Evolutionary conservation across 2,329 filamentous ascomycete species (phyloP).

Genomic region (Tolypocladium ophioglossoides): DNA sequence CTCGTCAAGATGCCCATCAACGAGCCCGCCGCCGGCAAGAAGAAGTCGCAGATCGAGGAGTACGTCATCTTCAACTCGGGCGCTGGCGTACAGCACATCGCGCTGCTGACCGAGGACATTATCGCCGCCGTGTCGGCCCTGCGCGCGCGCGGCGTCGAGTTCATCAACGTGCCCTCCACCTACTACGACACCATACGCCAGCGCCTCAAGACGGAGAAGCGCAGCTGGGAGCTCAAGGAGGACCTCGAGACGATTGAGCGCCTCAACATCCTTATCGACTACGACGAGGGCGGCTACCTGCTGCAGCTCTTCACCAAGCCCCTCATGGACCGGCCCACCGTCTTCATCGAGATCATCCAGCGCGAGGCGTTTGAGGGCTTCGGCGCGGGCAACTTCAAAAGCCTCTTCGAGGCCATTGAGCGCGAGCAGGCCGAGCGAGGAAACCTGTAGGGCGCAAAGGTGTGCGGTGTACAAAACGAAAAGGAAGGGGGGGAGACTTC

Average conservation of each 20-base stretch:
- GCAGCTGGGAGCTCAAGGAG: slow-evolving; percentile 59
- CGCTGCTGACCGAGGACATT: slow-evolving; percentile 73
- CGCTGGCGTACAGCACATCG: slow-evolving; percentile 87
- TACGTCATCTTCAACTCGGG: slow-evolving; percentile 85
- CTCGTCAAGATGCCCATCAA: slow-evolving; percentile 98
- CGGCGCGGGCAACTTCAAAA: slow-evolving; percentile 93
- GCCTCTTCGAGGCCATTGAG: slow-evolving; percentile 90
- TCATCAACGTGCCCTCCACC: slow-evolving; percentile 78
- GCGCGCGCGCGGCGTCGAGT: slow-evolving; percentile 80
- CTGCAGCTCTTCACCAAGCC: slow-evolving; percentile 73
- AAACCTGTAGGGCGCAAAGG: slow-evolving; percentile 48
- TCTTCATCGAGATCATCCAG: slow-evolving; percentile 96
- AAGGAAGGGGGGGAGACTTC: background rate
- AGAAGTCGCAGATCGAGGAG: slow-evolving; percentile 90
- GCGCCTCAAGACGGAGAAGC: slow-evolving; percentile 55
- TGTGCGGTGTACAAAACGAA: background rate
- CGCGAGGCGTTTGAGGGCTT: slow-evolving; percentile 84
- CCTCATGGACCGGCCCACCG: slow-evolving; percentile 85
- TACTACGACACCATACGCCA: slow-evolving; percentile 74
- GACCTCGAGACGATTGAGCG: slow-evolving; percentile 67
- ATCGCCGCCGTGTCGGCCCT: slow-evolving; percentile 66
- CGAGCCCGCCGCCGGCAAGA: slow-evolving; percentile 83
- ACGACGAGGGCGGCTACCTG: slow-evolving; percentile 85
- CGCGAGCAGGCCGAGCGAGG: slow-evolving; percentile 79
- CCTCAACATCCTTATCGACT: slow-evolving; percentile 86